phyloP scores from a whole-genome alignment of 345 rosid species.

The Euclidium syriacum region DNA sequence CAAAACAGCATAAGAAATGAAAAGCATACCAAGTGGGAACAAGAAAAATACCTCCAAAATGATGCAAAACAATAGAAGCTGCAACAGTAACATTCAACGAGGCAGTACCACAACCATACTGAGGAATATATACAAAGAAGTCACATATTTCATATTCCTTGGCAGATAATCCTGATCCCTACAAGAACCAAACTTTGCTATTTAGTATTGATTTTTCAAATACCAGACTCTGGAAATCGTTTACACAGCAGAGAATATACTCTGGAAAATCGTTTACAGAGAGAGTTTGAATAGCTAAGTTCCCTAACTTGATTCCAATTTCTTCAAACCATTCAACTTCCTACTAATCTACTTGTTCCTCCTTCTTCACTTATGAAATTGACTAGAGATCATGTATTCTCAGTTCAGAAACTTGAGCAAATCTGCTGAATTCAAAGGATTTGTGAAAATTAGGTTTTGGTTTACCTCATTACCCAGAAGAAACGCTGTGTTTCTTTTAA shows the following conservation, averaged over 20 bases:
- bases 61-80: slow-evolving; percentile 92
- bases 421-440: background rate
- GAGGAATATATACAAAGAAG: slow-evolving; percentile 87
- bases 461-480: slow-evolving; percentile 93
- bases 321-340: background rate
- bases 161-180: slow-evolving; percentile 91
- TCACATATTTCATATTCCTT: slow-evolving; percentile 93
- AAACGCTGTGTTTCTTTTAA: slow-evolving; percentile 75
- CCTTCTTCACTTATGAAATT: background rate
- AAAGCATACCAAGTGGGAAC: background rate
- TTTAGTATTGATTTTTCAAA: background rate
- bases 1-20: background rate
- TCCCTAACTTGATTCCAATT: no score
- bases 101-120: slow-evolving; percentile 91
- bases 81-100: slow-evolving; percentile 94
- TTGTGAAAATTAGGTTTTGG: background rate
- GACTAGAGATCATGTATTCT: background rate
- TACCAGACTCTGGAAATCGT: no score
- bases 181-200: slow-evolving; percentile 1
- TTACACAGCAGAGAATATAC: no score
- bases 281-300: no score
- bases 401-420: background rate
- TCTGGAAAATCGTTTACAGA: no score
- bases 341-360: background rate
- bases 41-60: slow-evolving; percentile 69